Percentiles rank a stretch among this genome's conserved stretches.
Evolutionary conservation across 2,329 filamentous ascomycete genomes (phyloP).

Genomic region (Cercospora sp.): DNA sequence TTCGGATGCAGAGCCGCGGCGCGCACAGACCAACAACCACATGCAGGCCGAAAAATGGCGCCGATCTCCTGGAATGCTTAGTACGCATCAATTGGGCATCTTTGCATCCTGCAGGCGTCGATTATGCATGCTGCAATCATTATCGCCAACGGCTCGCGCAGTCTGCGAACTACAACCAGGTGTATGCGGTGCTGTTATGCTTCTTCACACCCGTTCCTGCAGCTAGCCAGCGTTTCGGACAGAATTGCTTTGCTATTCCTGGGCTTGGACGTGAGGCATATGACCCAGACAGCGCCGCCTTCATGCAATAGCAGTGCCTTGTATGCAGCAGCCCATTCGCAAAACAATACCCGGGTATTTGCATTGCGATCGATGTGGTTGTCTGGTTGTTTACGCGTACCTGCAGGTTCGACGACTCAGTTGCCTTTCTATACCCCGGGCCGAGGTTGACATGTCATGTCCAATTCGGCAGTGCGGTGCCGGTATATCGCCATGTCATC

Average conservation of each 20-base stretch:
- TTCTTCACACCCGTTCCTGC: neutral
- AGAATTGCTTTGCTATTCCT: constrained; percentile 9
- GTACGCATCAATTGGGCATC: constrained; percentile 11
- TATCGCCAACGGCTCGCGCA: constrained; percentile 5
- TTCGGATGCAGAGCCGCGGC: constrained; percentile 13
- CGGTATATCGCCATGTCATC: neutral
- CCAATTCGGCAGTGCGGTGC: neutral
- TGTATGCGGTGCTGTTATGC: constrained; percentile 7
- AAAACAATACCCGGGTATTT: neutral
- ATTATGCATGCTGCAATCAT: constrained; percentile 6
- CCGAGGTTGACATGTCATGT: neutral
- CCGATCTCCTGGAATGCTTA: constrained; percentile 9
- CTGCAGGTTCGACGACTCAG: neutral
- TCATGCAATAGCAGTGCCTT: constrained; percentile 4
- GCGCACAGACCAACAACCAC: constrained; percentile 2
- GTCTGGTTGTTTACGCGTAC: constrained; percentile 10
- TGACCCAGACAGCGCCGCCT: neutral
- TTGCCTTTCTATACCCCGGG: neutral
- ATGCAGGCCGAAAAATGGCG: neutral
- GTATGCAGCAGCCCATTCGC: neutral
- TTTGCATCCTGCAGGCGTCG: constrained; percentile 7
- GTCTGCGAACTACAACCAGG: constrained; percentile 11
- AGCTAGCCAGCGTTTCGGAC: constrained; percentile 7
- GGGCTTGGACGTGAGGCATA: neutral
- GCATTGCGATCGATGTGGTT: constrained; percentile 2